Conservation (phyloP, 1,139 yeast species). For the Yamadazyma jaroonii region DNA sequence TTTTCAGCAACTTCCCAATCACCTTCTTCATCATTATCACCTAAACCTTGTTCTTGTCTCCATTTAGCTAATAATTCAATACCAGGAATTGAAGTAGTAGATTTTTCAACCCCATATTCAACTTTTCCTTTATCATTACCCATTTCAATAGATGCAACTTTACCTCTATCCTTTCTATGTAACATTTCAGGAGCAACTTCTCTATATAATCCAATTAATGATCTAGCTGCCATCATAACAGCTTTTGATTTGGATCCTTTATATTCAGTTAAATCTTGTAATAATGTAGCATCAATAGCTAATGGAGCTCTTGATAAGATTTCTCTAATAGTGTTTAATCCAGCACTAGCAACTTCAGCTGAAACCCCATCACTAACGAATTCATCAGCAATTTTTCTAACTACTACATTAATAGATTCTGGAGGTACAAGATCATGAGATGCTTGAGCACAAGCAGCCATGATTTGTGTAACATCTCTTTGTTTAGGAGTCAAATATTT, state of each 20-base stretch:
- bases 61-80: conserved; percentile 85
- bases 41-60: conserved; percentile 70
- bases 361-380: conserved; percentile 98
- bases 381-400: conserved; percentile 93
- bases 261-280: conserved; percentile 87
- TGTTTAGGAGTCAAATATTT: conserved; percentile 94
- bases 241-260: conserved; percentile 92
- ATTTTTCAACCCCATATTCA: conserved; percentile 70
- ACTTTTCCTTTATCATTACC: conserved; percentile 54
- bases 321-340: conserved; percentile 91
- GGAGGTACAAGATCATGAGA: conserved; percentile 97
- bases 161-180: conserved; percentile 86
- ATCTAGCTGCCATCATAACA: conserved; percentile 91
- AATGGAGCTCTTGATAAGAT: conserved; percentile 90
- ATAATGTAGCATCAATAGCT: conserved; percentile 80
- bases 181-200: conserved; percentile 97
- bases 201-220: conserved; percentile 82
- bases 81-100: conserved; percentile 77
- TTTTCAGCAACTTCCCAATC: conserved; percentile 47
- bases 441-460: conserved; percentile 97
- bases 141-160: conserved; percentile 77
- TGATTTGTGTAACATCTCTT: conserved; percentile 86
- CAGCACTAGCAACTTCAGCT: conserved; percentile 97
- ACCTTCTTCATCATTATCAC: conserved; percentile 36
- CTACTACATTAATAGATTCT: conserved; percentile 73